These are phyloP conservation scores for Lasiodiplodia sp. DNA, from an alignment of 2,329 filamentous ascomycete species.

Conservation along the genomic window DNA sequence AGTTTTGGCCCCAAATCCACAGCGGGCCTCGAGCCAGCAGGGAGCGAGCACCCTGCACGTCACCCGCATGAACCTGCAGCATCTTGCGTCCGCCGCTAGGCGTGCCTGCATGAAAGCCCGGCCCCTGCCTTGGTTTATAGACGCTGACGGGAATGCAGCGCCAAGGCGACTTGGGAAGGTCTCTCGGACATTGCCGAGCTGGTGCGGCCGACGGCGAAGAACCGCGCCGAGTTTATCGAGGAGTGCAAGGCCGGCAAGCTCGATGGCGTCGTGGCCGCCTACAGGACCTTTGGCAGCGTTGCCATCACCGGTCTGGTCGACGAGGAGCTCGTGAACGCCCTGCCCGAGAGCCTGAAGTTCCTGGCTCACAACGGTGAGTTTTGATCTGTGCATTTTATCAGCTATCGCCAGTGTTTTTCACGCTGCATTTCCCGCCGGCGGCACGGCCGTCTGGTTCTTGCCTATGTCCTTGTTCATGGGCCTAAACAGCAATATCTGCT, in stretches of 20 bases:
- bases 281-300: constrained; percentile 74
- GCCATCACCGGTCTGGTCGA: constrained; percentile 74
- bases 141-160: constrained; percentile 55
- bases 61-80: constrained; percentile 3
- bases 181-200: constrained; percentile 71
- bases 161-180: constrained; percentile 68
- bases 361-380: constrained; percentile 55
- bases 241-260: constrained; percentile 71
- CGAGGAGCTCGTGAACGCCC: constrained; percentile 67
- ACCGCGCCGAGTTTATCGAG: constrained; percentile 71
- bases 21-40: background rate
- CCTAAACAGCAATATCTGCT: background rate
- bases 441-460: too few relatives aligned
- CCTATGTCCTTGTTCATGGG: too few relatives aligned
- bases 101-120: constrained; percentile 9
- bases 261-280: constrained; percentile 70
- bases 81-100: background rate
- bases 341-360: constrained; percentile 50
- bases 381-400: constrained; percentile 31
- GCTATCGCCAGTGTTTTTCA: background rate
- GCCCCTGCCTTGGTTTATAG: background rate
- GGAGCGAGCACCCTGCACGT: constrained; percentile 5
- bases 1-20: constrained; percentile 41
- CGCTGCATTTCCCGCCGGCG: too few relatives aligned
- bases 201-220: constrained; percentile 66